Percentiles rank a stretch among this genome's conserved stretches.
phyloP scores from a whole-genome alignment of 2,329 filamentous ascomycete species.

The Lasiodiplodia sp. region DNA sequence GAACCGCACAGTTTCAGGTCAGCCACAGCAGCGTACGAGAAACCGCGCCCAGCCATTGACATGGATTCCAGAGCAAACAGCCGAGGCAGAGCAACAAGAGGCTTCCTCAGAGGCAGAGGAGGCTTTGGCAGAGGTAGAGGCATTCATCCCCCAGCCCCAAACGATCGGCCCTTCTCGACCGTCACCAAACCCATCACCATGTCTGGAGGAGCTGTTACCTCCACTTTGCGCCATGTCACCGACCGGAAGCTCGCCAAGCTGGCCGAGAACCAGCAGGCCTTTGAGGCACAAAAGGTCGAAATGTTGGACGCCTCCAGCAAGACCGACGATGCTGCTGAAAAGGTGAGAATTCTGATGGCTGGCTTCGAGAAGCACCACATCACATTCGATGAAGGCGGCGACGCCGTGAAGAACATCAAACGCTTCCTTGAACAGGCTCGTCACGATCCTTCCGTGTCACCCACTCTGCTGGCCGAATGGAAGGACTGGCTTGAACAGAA shows the following conservation, averaged over 20 bases:
- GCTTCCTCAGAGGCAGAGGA: slow-evolving; percentile 1
- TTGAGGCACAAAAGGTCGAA: slow-evolving; percentile 34
- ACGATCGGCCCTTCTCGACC: not conserved
- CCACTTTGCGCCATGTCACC: slow-evolving; percentile 40
- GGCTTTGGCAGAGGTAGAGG: not conserved
- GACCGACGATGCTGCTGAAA: slow-evolving; percentile 29
- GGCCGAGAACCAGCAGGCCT: slow-evolving; percentile 35
- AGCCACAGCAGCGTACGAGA: not conserved
- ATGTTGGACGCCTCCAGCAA: slow-evolving; percentile 34
- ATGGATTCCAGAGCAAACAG: slow-evolving; percentile 2
- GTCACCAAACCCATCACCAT: slow-evolving; percentile 29
- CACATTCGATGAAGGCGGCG: not conserved
- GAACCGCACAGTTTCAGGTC: not conserved
- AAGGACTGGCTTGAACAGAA: slow-evolving; percentile 41
- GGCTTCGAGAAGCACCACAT: slow-evolving; percentile 37
- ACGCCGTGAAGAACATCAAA: slow-evolving; percentile 40
- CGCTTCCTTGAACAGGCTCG: slow-evolving; percentile 47
- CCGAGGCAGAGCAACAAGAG: slow-evolving; percentile 2
- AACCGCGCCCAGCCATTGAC: not conserved
- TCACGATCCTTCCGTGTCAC: slow-evolving; percentile 47
- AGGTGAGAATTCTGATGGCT: slow-evolving; percentile 36
- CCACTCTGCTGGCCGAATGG: slow-evolving; percentile 44
- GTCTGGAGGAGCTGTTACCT: slow-evolving; percentile 33
- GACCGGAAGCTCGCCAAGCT: slow-evolving; percentile 39
- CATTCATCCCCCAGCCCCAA: not conserved